A percentile compares a stretch with the other conserved stretches of the same genome.
Evolutionary conservation across 306 rosid genomes (phyloP).

Genomic region (Erythrophleum fordii): DNA sequence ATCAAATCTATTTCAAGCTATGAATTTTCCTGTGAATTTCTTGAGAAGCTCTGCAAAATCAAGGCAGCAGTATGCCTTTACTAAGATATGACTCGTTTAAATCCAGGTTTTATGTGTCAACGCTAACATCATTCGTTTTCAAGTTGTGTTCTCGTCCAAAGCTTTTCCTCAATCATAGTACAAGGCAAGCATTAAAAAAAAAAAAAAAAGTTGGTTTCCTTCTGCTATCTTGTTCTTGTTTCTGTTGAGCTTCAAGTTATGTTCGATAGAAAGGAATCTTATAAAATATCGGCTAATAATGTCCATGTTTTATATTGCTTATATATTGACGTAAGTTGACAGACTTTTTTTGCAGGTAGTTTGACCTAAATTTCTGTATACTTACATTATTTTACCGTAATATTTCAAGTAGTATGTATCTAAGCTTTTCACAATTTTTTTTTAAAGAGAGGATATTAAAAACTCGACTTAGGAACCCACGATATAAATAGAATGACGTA

Average conservation of each 20-base stretch:
- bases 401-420: no score
- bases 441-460: no score
- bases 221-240: not conserved
- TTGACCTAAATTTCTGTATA: not conserved
- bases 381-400: no score
- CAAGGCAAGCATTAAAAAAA: not conserved
- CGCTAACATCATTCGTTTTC: not conserved
- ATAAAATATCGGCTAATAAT: not conserved
- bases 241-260: not conserved
- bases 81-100: not conserved
- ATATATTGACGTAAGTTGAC: not conserved
- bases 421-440: no score
- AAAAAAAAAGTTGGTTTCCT: no score
- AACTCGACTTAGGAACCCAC: no score
- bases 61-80: no score
- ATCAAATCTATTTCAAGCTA: not conserved
- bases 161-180: not conserved
- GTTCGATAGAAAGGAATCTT: not conserved
- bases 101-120: no score
- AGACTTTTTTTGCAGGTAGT: not conserved
- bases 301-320: not conserved
- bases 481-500: no score
- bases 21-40: not conserved
- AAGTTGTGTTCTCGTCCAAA: not conserved
- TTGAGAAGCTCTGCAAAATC: not conserved